phyloP scores from a whole-genome alignment of 2,329 filamentous ascomycete genomes.

The Aureobasidium subglaciale region DNA sequence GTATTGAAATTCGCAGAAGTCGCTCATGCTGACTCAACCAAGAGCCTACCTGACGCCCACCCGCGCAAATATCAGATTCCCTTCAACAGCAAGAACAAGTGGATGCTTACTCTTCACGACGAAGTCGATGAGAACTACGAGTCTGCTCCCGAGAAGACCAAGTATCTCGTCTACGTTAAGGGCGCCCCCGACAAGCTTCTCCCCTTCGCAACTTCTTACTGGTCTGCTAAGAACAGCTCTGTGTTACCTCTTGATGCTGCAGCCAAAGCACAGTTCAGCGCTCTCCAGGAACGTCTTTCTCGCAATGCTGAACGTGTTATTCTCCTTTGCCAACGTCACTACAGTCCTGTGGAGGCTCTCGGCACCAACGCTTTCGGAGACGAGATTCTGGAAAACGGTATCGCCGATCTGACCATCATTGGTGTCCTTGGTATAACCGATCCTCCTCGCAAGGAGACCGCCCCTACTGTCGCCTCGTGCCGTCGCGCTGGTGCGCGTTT shows the following conservation, averaged over 20 bases:
- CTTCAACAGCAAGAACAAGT: slow-evolving; percentile 48
- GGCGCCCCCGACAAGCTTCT: slow-evolving; percentile 25
- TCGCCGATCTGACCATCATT: slow-evolving; percentile 41
- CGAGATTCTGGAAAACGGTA: slow-evolving; percentile 38
- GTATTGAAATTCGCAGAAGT: slow-evolving; percentile 35
- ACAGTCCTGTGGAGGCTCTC: slow-evolving; percentile 23
- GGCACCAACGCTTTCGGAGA: slow-evolving; percentile 45
- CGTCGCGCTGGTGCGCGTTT: slow-evolving; percentile 33
- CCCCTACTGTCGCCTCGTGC: slow-evolving; percentile 30
- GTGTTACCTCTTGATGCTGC: slow-evolving; percentile 32
- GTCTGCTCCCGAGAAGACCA: slow-evolving; percentile 16
- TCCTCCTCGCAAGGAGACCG: slow-evolving; percentile 33
- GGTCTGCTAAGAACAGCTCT: slow-evolving; percentile 24
- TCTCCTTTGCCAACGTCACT: slow-evolving; percentile 36
- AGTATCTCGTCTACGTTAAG: slow-evolving; percentile 23
- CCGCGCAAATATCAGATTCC: slow-evolving; percentile 36
- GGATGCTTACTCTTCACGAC: slow-evolving; percentile 37
- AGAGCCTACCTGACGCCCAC: slow-evolving; percentile 15
- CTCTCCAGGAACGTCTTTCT: slow-evolving; percentile 36
- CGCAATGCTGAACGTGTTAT: slow-evolving; percentile 40
- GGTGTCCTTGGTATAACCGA: slow-evolving; percentile 46
- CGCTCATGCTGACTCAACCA: slow-evolving; percentile 15
- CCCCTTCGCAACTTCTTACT: slow-evolving; percentile 21
- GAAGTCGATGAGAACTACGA: background rate
- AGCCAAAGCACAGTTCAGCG: slow-evolving; percentile 29